A percentile compares a stretch with the other conserved stretches of the same genome.
Evolutionary conservation across 1,139 yeast species (phyloP).

Genomic region (Taphrina flavorubra): DNA sequence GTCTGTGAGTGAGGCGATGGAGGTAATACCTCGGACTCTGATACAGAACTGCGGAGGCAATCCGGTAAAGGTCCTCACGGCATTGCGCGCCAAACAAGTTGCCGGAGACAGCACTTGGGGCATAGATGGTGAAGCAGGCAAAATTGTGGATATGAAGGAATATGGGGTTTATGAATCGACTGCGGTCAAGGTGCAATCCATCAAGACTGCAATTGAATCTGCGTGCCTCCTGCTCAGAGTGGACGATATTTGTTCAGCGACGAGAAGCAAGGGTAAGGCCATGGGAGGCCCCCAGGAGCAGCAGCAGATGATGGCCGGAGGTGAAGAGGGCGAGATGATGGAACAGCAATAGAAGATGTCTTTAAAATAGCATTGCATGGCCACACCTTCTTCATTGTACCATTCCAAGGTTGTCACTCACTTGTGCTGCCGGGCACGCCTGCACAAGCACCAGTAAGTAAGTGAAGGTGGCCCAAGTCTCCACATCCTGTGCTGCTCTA

Average conservation of each 20-base stretch:
- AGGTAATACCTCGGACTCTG: conserved; percentile 95
- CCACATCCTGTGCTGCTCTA: no score
- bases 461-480: no score
- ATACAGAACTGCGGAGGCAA: conserved; percentile 98
- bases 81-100: conserved; percentile 94
- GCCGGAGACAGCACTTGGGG: conserved; percentile 74
- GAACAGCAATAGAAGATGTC: conserved; percentile 27
- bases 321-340: conserved; percentile 35
- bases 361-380: not conserved
- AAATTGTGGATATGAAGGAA: conserved; percentile 90
- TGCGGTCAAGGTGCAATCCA: conserved; percentile 93
- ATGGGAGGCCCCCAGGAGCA: conserved; percentile 47
- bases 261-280: conserved; percentile 58
- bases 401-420: no score
- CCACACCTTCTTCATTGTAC: not conserved
- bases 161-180: conserved; percentile 99
- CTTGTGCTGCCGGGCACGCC: no score
- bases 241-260: conserved; percentile 97
- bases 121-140: conserved; percentile 92
- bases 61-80: conserved; percentile 86
- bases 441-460: no score
- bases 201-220: conserved; percentile 95
- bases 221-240: conserved; percentile 93
- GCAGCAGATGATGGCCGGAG: conserved; percentile 34
- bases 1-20: conserved; percentile 98